These are phyloP conservation scores for Ampelomyces quisqualis DNA, from an alignment of 2,329 filamentous ascomycete genomes.

Conservation along the genomic window DNA sequence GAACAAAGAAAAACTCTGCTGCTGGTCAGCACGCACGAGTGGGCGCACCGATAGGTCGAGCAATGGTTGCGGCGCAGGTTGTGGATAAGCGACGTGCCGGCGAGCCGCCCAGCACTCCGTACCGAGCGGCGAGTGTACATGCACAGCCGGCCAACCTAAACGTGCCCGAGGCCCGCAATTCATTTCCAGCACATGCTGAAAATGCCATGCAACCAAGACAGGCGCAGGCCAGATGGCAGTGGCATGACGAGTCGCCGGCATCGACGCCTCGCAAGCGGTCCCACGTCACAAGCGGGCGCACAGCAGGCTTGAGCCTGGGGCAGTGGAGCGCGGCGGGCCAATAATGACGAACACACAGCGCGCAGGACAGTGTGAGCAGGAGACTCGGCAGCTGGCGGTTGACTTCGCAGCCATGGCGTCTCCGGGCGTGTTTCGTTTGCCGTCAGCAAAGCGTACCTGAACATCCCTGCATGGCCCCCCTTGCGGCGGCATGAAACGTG, in stretches of 20 bases:
- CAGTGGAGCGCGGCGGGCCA: constrained; percentile 21
- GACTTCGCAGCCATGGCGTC: constrained; percentile 2
- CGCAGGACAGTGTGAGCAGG: constrained; percentile 19
- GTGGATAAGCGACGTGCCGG: constrained; percentile 33
- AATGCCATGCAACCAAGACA: constrained; percentile 17
- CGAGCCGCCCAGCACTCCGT: constrained; percentile 27
- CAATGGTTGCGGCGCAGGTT: constrained; percentile 27
- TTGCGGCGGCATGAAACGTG: constrained; percentile 34
- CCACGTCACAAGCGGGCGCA: constrained; percentile 22
- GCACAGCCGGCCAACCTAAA: constrained; percentile 22
- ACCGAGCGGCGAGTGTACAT: constrained; percentile 7
- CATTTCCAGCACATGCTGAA: constrained; percentile 35
- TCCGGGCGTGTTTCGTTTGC: constrained; percentile 21
- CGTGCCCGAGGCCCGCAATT: constrained; percentile 32
- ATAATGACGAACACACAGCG: constrained; percentile 17
- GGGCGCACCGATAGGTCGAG: constrained; percentile 18
- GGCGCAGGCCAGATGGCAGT: constrained; percentile 22
- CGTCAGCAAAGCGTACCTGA: constrained; percentile 31
- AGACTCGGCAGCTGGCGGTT: not conserved
- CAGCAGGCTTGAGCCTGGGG: constrained; percentile 25
- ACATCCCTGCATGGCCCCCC: constrained; percentile 30
- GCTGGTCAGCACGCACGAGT: constrained; percentile 10
- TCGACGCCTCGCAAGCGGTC: constrained; percentile 9
- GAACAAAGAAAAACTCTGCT: constrained; percentile 24
- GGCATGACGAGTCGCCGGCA: constrained; percentile 19